Conservation (phyloP, 208 protist species). For the Crithidia expoeki region DNA sequence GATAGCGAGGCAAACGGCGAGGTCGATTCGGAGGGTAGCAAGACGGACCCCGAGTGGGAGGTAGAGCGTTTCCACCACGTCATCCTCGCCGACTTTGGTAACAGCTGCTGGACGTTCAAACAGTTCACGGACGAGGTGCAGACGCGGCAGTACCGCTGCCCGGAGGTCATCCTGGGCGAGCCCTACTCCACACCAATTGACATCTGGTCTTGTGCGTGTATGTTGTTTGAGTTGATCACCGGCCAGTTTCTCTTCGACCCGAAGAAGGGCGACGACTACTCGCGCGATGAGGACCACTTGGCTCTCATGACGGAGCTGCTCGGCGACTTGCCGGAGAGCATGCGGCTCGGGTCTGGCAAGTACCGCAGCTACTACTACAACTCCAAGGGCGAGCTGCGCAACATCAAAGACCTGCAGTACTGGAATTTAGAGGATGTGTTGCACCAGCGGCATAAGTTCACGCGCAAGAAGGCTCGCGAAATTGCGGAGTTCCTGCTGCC, state of each 20-base stretch:
- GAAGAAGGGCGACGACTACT: conserved; percentile 89
- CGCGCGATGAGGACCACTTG: conserved; percentile 93
- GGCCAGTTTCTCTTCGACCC: conserved; percentile 95
- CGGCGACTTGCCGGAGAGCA: conserved; percentile 87
- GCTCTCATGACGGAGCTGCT: conserved; percentile 95
- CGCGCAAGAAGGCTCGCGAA: conserved; percentile 81
- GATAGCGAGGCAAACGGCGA: conserved; percentile 23
- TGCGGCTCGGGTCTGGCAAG: conserved; percentile 82
- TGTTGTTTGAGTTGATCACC: conserved; percentile 95
- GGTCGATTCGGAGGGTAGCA: conserved; percentile 52
- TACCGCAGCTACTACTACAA: conserved; percentile 88
- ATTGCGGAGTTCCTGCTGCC: conserved; percentile 95
- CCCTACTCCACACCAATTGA: conserved; percentile 87
- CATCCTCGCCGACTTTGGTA: conserved; percentile 98
- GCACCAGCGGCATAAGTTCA: conserved; percentile 93
- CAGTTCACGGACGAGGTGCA: conserved; percentile 97
- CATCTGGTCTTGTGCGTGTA: conserved; percentile 93
- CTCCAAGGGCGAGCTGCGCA: conserved; percentile 73
- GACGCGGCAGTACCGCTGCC: conserved; percentile 93
- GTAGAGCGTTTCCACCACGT: conserved; percentile 88
- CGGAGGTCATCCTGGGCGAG: conserved; percentile 93
- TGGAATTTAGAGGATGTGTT: conserved; percentile 91
- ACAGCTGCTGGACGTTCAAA: conserved; percentile 97
- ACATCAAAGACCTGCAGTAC: conserved; percentile 83
- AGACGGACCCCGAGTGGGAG: conserved; percentile 86